These are phyloP conservation scores for Wickerhamiella infanticola DNA, from an alignment of 1,139 yeast genomes.

Conservation along the genomic window DNA sequence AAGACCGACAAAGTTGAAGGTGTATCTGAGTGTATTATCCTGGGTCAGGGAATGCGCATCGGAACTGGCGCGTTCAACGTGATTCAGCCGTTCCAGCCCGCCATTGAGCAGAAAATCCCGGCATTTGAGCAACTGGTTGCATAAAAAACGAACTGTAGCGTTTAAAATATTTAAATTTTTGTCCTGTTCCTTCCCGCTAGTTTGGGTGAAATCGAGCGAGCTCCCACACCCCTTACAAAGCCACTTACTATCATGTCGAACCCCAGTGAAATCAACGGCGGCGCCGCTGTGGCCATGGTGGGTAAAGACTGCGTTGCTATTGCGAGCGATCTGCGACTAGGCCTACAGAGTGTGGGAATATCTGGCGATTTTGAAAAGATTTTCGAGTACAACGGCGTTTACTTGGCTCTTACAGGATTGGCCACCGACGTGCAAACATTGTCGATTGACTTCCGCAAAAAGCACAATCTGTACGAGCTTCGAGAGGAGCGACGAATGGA, in stretches of 20 bases:
- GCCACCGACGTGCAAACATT: constrained; percentile 89
- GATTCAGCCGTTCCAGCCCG: constrained; percentile 21
- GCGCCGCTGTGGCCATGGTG: constrained; percentile 96
- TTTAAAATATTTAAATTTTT: not conserved
- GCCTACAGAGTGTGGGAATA: constrained; percentile 85
- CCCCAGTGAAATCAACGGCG: constrained; percentile 31
- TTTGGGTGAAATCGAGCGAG: not conserved
- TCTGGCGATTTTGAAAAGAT: constrained; percentile 87
- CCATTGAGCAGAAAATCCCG: constrained; percentile 13
- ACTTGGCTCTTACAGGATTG: constrained; percentile 83
- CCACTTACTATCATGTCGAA: constrained; percentile 12
- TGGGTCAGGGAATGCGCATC: constrained; percentile 94
- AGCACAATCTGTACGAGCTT: constrained; percentile 76
- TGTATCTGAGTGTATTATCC: constrained; percentile 91
- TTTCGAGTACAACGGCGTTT: constrained; percentile 71
- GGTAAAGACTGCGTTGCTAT: constrained; percentile 98
- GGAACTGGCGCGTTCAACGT: constrained; percentile 96
- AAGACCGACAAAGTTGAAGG: constrained; percentile 93
- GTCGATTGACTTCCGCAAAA: constrained; percentile 62
- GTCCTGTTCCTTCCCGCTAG: not conserved
- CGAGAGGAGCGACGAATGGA: constrained; percentile 86
- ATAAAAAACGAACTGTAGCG: not conserved
- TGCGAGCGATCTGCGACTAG: constrained; percentile 88
- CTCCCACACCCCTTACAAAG: not conserved
- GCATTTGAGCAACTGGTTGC: constrained; percentile 18